Conservation (phyloP, 805 yeast species). For the Pichia kluyveri region DNA sequence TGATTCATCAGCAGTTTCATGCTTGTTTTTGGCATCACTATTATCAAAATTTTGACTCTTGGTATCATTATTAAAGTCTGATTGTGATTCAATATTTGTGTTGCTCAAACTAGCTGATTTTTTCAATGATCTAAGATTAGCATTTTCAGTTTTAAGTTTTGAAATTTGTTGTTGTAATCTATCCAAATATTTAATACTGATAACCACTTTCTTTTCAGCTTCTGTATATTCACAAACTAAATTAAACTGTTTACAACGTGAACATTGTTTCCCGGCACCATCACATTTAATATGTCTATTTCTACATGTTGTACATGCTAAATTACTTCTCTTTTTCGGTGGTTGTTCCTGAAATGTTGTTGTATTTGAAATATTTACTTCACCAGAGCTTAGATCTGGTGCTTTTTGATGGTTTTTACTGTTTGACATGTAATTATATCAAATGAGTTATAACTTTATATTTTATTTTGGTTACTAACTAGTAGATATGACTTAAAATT, state of each 20-base stretch:
- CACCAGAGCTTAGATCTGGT: too few species aligned
- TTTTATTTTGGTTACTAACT: too few species aligned
- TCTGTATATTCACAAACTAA: slow-evolving; percentile 62
- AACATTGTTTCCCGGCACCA: slow-evolving; percentile 61
- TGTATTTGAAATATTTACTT: background rate
- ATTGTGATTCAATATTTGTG: background rate
- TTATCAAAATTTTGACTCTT: background rate
- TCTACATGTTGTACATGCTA: slow-evolving; percentile 55
- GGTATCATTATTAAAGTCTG: background rate
- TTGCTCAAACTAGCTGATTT: slow-evolving; percentile 13
- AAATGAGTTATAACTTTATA: too few species aligned
- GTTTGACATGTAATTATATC: too few species aligned
- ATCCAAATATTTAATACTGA: slow-evolving; percentile 60
- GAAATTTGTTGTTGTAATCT: slow-evolving; percentile 62
- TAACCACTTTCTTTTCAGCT: slow-evolving; percentile 64
- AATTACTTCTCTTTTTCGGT: slow-evolving; percentile 16
- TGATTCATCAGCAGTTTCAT: background rate
- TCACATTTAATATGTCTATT: slow-evolving; percentile 69
- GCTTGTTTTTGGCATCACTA: background rate
- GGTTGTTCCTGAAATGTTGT: background rate
- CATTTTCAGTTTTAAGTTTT: slow-evolving; percentile 56
- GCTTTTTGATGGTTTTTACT: too few species aligned
- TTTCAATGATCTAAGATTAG: slow-evolving; percentile 34
- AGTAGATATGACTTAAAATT: too few species aligned
- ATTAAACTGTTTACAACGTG: slow-evolving; percentile 46